These are phyloP conservation scores for Xylariaceae sp. DNA, from an alignment of 2,329 filamentous ascomycete genomes.

Conservation along the genomic window DNA sequence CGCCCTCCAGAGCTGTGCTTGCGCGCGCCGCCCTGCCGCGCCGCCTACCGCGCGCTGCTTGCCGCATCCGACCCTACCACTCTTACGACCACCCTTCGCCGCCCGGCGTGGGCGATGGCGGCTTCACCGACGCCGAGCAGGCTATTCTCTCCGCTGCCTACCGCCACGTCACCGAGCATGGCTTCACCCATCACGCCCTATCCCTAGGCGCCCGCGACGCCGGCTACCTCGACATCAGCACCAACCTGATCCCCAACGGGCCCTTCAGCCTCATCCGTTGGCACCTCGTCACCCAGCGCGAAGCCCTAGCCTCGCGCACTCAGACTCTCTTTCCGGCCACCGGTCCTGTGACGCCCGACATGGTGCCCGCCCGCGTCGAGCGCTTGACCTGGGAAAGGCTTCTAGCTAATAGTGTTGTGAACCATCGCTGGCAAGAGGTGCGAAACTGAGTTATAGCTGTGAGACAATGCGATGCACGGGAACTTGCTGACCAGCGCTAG, in stretches of 20 bases:
- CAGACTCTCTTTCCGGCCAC: constrained; percentile 35
- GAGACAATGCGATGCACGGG: not conserved
- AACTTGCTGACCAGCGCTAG: constrained; percentile 37
- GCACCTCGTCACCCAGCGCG: constrained; percentile 66
- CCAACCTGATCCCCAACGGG: constrained; percentile 75
- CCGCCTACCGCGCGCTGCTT: constrained; percentile 5
- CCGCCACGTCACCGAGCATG: constrained; percentile 70
- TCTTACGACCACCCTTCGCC: constrained; percentile 61
- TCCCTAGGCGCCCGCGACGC: constrained; percentile 75
- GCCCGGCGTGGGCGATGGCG: constrained; percentile 41
- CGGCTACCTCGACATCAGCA: constrained; percentile 81
- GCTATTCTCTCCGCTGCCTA: constrained; percentile 80
- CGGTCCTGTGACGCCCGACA: constrained; percentile 24
- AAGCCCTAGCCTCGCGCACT: constrained; percentile 48
- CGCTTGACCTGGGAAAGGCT: constrained; percentile 72
- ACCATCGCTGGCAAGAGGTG: constrained; percentile 84
- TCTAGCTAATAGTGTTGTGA: constrained; percentile 66
- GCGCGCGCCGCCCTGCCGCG: constrained; percentile 13
- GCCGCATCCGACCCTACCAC: constrained; percentile 55
- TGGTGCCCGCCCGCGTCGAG: constrained; percentile 58
- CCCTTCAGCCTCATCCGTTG: constrained; percentile 79
- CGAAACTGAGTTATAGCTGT: constrained; percentile 19
- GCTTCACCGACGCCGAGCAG: constrained; percentile 66
- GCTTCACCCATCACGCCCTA: constrained; percentile 74
- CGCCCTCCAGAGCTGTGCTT: constrained; percentile 23